Evolutionary conservation across 305 asterid genomes (phyloP).

Genomic region (Plantago coronopus): DNA sequence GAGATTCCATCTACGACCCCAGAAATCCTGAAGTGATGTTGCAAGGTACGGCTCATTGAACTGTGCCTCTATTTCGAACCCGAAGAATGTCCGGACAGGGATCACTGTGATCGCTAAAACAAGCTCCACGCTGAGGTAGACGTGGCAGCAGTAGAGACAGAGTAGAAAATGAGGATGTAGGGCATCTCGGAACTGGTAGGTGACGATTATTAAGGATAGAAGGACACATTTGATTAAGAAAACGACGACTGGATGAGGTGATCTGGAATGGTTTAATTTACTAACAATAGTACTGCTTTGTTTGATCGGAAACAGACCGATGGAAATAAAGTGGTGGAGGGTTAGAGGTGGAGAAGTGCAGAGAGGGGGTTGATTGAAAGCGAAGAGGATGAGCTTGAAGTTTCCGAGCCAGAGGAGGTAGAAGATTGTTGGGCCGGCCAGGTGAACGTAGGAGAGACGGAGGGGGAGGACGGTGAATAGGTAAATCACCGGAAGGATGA

Average conservation of each 20-base stretch:
- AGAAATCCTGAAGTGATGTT: constrained; percentile 64
- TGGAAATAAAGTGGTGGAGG: constrained; percentile 37
- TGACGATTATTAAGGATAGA: constrained; percentile 17
- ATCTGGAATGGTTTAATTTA: too few relatives aligned
- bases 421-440: constrained; percentile 38
- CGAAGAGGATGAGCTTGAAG: constrained; percentile 61
- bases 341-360: constrained; percentile 32
- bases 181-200: constrained; percentile 28
- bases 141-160: constrained; percentile 39
- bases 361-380: constrained; percentile 46
- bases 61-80: constrained; percentile 55
- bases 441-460: constrained; percentile 35
- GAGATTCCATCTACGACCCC: constrained; percentile 81
- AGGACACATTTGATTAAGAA: constrained; percentile 22
- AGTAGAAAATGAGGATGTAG: constrained; percentile 35
- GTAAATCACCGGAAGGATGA: constrained; percentile 49
- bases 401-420: constrained; percentile 68
- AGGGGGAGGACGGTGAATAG: constrained; percentile 58
- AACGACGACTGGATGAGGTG: not conserved
- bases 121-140: constrained; percentile 51
- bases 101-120: constrained; percentile 32
- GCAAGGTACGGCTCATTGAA: constrained; percentile 63
- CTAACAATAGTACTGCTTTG: too few relatives aligned
- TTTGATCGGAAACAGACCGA: constrained; percentile 56
- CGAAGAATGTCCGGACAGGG: constrained; percentile 43